Percentiles rank a stretch among this genome's conserved stretches.
These are phyloP conservation scores for Apiosordaria backusii DNA, from an alignment of 495 filamentous ascomycete species.

Conservation along the genomic window DNA sequence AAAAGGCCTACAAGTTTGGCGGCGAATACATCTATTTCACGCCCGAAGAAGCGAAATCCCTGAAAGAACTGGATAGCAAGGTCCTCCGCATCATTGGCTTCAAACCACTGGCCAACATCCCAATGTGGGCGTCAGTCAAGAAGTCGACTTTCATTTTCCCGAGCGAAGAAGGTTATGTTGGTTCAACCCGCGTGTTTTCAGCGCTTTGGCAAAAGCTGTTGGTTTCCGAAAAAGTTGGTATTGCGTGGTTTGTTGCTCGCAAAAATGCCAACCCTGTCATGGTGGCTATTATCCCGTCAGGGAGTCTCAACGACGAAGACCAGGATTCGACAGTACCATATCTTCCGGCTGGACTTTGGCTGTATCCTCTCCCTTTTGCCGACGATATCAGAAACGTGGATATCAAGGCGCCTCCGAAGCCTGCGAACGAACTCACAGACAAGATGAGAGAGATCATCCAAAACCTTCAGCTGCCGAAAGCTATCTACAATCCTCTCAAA, in stretches of 20 bases:
- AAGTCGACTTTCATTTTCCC: slow-evolving; percentile 93
- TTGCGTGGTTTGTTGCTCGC: slow-evolving; percentile 88
- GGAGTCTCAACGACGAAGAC: slow-evolving; percentile 59
- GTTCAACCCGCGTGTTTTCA: slow-evolving; percentile 88
- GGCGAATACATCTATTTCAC: slow-evolving; percentile 85
- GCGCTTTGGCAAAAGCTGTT: slow-evolving; percentile 86
- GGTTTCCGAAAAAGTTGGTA: slow-evolving; percentile 67
- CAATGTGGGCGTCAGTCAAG: slow-evolving; percentile 80
- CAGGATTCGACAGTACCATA: slow-evolving; percentile 64
- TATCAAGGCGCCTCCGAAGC: slow-evolving; percentile 44
- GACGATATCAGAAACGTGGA: slow-evolving; percentile 81
- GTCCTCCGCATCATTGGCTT: slow-evolving; percentile 92
- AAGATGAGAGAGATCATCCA: slow-evolving; percentile 76
- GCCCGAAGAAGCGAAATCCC: slow-evolving; percentile 69
- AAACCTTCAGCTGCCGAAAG: slow-evolving; percentile 87
- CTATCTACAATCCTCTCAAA: slow-evolving; percentile 72
- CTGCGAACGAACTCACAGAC: slow-evolving; percentile 70
- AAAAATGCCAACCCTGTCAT: slow-evolving; percentile 72
- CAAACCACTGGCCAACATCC: slow-evolving; percentile 72
- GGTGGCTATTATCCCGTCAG: slow-evolving; percentile 75
- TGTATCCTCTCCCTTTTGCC: slow-evolving; percentile 81
- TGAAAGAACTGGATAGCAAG: slow-evolving; percentile 67
- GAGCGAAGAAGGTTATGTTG: slow-evolving; percentile 82
- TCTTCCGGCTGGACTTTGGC: slow-evolving; percentile 83
- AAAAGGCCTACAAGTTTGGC: slow-evolving; percentile 94